A percentile compares a stretch with the other conserved stretches of the same genome.
Evolutionary conservation across 2,329 filamentous ascomycete species (phyloP).

Genomic region (Aurifilum marmelostoma): DNA sequence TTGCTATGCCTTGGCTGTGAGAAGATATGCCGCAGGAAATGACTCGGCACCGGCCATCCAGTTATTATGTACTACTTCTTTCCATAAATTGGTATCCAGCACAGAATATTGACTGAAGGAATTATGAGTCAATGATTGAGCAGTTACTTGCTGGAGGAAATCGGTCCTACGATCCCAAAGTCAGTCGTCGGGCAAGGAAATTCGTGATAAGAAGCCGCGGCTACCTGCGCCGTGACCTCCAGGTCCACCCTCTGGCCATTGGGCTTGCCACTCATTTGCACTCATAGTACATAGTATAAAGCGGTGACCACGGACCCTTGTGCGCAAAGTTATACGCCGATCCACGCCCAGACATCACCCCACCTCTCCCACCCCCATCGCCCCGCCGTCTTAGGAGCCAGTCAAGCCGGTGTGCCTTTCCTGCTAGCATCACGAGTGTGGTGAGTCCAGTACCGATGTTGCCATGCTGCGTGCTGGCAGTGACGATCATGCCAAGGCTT

Average conservation of each 20-base stretch:
- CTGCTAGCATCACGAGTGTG: neutral
- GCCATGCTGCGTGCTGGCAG: neutral
- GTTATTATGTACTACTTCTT: neutral
- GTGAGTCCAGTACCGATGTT: neutral
- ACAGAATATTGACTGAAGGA: too few relatives aligned
- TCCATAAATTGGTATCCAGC: too few relatives aligned
- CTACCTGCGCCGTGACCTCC: neutral
- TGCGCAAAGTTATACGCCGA: neutral
- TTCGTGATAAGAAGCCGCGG: neutral
- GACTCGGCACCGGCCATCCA: neutral
- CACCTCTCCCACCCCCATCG: neutral
- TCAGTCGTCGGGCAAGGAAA: neutral
- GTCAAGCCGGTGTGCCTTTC: neutral
- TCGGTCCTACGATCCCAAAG: neutral
- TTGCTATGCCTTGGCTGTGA: neutral
- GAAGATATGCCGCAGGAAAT: neutral
- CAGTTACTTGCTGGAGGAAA: too few relatives aligned
- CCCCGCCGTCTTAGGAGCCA: neutral
- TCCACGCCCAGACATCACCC: neutral
- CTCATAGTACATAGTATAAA: neutral
- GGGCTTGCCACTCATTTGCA: neutral
- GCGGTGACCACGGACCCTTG: neutral
- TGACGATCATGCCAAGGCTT: conserved; percentile 2
- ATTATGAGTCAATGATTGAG: too few relatives aligned
- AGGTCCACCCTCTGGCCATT: neutral